Evolutionary conservation across 2,329 filamentous ascomycete species (phyloP), one percentile per base, ranked within the genome.

Genomic region (Neofusicoccum ribis): DNA sequence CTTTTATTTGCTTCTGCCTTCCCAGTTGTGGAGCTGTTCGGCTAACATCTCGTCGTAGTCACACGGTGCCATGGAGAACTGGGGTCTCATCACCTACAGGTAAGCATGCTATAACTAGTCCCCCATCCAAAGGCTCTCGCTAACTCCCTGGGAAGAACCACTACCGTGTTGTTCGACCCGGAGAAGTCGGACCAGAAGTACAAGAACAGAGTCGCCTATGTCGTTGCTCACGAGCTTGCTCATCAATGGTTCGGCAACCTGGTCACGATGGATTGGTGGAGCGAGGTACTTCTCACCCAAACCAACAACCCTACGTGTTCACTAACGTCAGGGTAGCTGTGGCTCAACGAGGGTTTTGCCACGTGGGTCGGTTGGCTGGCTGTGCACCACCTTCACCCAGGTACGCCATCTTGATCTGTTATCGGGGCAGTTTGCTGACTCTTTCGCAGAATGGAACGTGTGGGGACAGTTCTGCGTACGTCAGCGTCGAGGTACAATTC

Each of bases 311-410:
- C 8, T 7, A 11, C n/a, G 34, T 31, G 3, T 27, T 11, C 14
- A 44, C 51, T 68, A 46, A 68, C 14, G n/a, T 41, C 17, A 14
- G 1, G 50, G 15, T 9, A 79, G 80, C 85, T 95, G 46, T 97
- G 93, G 93, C 85, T 96, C 61, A 96, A 96, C 73, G 94, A 98
- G 79, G 93, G 93, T 12, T 99, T 99, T 75, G 95, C 95, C 47
- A 99, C 95, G 3, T 98, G 94, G 94, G 94, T 97, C 49, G 95
- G 94, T 61, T 99, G 94, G 94, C 86, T 93, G 67, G 93, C 93
- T 9, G 88, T 93, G 66, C 92, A 98, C 75, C 86, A 96, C 75
- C 87, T 98, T 64, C 92, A 98, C 78, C 95, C 95, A 3, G 84
- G 84, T 86, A 78, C 68, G 78, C 69, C 23, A 51, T 14, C 1